Percentiles rank a stretch among this genome's conserved stretches.
These are phyloP conservation scores for Cicer judaicum DNA, from an alignment of 306 rosid genomes.

Conservation along the genomic window DNA sequence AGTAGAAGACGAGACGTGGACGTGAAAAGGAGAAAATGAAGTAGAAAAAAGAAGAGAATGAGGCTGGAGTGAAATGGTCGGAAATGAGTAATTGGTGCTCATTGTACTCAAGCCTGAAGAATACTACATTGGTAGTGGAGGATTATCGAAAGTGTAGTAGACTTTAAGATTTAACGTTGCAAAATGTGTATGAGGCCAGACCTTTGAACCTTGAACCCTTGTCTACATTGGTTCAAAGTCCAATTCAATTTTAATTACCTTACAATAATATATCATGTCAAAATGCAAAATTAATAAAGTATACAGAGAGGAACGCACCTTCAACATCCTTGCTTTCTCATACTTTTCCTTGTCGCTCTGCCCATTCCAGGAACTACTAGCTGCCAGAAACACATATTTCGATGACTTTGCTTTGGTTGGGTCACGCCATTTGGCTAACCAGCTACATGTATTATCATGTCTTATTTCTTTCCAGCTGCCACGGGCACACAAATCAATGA, in stretches of 20 bases:
- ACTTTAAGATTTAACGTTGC: no score
- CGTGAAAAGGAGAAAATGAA: no score
- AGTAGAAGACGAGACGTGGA: no score
- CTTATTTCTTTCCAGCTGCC: constrained; percentile 92
- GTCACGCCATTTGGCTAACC: constrained; percentile 94
- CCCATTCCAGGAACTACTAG: constrained; percentile 94
- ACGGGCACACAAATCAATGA: constrained; percentile 32
- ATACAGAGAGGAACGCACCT: constrained; percentile 55
- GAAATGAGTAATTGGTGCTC: no score
- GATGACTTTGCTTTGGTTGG: constrained; percentile 86
- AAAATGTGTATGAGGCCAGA: no score
- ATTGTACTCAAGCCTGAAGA: no score
- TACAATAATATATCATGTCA: neutral
- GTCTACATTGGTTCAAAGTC: no score
- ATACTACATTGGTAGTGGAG: no score
- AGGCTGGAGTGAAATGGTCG: no score
- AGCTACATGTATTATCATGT: constrained; percentile 86
- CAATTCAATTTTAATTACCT: neutral
- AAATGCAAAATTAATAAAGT: constrained; percentile 8
- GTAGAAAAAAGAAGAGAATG: no score
- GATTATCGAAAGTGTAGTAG: no score
- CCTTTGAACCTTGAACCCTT: no score
- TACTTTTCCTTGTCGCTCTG: constrained; percentile 96
- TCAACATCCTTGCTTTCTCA: constrained; percentile 92
- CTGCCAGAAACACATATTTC: constrained; percentile 94